Conservation (phyloP, 495 filamentous ascomycete species). For the Neurospora africana region DNA sequence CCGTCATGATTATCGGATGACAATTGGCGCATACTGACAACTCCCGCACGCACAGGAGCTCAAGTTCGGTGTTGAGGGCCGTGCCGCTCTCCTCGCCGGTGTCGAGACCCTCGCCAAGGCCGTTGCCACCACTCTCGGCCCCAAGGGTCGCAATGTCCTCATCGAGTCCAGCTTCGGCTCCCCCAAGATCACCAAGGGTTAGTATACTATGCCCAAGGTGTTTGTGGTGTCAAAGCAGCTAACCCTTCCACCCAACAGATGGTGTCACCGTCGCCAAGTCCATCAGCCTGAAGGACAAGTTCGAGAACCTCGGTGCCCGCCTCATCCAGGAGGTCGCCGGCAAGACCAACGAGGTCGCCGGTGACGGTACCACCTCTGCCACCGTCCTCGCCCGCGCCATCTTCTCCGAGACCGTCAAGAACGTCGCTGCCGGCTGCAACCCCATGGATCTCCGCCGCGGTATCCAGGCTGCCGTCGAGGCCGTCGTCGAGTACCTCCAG, state of each 20-base stretch:
- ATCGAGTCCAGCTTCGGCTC: conserved; percentile 97
- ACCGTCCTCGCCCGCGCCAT: conserved; percentile 96
- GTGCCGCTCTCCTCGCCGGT: conserved; percentile 79
- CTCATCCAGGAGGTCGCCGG: conserved; percentile 95
- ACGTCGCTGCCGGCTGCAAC: conserved; percentile 98
- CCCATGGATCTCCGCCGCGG: conserved; percentile 97
- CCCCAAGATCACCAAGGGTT: conserved; percentile 99
- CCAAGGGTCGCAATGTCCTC: conserved; percentile 95
- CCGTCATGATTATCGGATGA: conserved; percentile 4
- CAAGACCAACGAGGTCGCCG: conserved; percentile 97
- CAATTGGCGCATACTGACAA: conserved; percentile 4
- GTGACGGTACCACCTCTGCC: conserved; percentile 96
- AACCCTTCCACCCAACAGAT: conserved; percentile 41
- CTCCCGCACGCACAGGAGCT: conserved; percentile 54
- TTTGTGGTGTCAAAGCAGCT: not conserved
- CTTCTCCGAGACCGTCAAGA: conserved; percentile 99
- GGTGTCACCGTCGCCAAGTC: conserved; percentile 92
- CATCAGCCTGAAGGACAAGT: conserved; percentile 93
- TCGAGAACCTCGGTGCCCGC: conserved; percentile 96
- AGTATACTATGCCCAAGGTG: conserved; percentile 9
- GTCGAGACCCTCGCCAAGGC: conserved; percentile 95
- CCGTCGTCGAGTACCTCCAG: conserved; percentile 87
- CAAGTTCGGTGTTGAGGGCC: conserved; percentile 94
- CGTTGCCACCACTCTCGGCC: conserved; percentile 90
- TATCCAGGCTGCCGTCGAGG: conserved; percentile 91